Percentiles rank a stretch among this genome's conserved stretches.
Conservation (phyloP, 176 grass and related monocot genomes). For the Rhynchospora tenuis region DNA sequence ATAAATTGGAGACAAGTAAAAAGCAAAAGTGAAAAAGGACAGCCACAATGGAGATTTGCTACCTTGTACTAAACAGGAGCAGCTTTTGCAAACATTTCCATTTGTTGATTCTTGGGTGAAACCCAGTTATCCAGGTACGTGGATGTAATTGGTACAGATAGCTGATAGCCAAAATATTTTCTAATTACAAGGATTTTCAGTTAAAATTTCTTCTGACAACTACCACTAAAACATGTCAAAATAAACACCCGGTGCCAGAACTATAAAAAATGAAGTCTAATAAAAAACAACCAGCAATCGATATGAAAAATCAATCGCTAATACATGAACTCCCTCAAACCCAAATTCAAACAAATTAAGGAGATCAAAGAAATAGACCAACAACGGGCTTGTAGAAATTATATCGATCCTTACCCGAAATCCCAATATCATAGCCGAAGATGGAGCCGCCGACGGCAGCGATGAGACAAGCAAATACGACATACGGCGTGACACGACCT, state of each 20-base stretch:
- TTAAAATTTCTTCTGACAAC: not conserved
- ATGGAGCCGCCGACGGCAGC: constrained; percentile 85
- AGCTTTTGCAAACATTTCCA: constrained; percentile 2
- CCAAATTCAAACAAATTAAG: not conserved
- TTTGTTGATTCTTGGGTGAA: not conserved
- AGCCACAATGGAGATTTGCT: not conserved
- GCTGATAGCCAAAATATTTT: no score
- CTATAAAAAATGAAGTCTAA: no score
- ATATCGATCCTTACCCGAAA: constrained; percentile 46
- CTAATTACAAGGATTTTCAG: not conserved
- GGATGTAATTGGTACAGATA: not conserved
- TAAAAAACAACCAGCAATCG: no score
- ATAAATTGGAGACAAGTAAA: not conserved
- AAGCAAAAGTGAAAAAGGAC: not conserved
- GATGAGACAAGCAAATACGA: constrained; percentile 68
- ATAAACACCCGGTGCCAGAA: not conserved
- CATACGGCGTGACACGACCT: constrained; percentile 72
- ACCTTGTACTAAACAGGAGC: constrained; percentile 5
- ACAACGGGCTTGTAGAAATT: not conserved
- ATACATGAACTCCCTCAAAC: not conserved
- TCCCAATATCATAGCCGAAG: constrained; percentile 91
- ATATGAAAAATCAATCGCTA: no score
- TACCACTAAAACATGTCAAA: not conserved
- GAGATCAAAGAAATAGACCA: not conserved
- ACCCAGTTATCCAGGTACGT: not conserved